Conservation (phyloP, 192 early-diverging fungal genomes). For the Dissophora globulifera region DNA sequence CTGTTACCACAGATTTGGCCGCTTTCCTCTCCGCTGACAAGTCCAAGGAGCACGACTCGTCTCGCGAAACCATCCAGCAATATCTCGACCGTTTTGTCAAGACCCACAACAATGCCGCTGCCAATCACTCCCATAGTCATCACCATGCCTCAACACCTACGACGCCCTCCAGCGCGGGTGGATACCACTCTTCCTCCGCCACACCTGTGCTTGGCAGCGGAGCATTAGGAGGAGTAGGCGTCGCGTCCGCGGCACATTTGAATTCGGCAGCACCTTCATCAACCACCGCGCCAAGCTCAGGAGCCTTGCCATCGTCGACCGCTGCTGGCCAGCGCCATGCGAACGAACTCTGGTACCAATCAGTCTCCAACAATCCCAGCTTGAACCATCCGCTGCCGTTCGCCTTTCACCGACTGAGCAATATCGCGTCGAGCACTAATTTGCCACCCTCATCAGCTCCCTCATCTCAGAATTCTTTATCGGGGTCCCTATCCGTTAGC, state of each 20-base stretch:
- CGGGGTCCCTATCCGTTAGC: slow-evolving; percentile 20
- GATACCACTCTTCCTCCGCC: background rate
- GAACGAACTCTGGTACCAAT: slow-evolving; percentile 43
- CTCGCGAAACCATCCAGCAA: slow-evolving; percentile 26
- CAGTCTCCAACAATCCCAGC: slow-evolving; percentile 16
- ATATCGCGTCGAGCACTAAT: background rate
- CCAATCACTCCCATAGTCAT: background rate
- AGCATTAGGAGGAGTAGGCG: slow-evolving; percentile 1
- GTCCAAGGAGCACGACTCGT: slow-evolving; percentile 7
- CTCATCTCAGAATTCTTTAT: slow-evolving; percentile 21
- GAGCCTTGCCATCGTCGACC: background rate
- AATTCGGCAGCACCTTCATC: background rate
- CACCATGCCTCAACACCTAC: background rate
- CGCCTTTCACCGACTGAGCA: slow-evolving; percentile 37
- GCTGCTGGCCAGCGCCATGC: slow-evolving; percentile 37
- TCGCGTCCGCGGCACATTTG: background rate
- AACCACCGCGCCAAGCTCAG: background rate
- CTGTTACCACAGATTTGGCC: slow-evolving; percentile 29
- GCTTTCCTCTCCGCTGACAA: slow-evolving; percentile 14
- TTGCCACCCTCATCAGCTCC: slow-evolving; percentile 15
- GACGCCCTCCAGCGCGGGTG: slow-evolving; percentile 1
- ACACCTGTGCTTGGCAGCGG: background rate
- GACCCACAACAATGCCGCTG: background rate
- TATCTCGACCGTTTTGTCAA: slow-evolving; percentile 47
- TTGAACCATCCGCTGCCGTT: slow-evolving; percentile 29